These are phyloP conservation scores for Saccharomycopsis microspora DNA, from an alignment of 805 yeast species.

Conservation along the genomic window DNA sequence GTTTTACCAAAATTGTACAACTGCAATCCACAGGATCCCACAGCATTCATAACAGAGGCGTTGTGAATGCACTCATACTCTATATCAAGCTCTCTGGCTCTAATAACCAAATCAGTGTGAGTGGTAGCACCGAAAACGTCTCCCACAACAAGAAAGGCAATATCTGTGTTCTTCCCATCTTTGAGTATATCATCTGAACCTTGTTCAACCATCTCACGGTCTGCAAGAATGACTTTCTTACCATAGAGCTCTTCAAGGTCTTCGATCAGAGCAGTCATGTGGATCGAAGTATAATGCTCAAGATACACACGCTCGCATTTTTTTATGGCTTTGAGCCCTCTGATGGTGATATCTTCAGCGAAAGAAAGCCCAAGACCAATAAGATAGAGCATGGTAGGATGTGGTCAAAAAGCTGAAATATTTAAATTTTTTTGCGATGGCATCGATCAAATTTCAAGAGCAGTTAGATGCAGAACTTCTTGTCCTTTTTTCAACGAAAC, in stretches of 20 bases:
- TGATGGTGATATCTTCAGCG: conserved; percentile 83
- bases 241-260: conserved; percentile 79
- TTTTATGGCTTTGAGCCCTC: conserved; percentile 80
- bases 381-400: conserved; percentile 59
- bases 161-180: conserved; percentile 68
- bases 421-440: too few species aligned
- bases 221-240: conserved; percentile 76
- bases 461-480: too few species aligned
- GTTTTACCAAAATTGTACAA: conserved; percentile 94
- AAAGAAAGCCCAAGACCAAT: conserved; percentile 88
- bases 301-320: conserved; percentile 83
- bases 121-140: conserved; percentile 98
- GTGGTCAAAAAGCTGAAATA: too few species aligned
- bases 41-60: conserved; percentile 97
- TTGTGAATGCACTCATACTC: conserved; percentile 78
- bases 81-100: conserved; percentile 81
- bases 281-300: conserved; percentile 90
- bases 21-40: conserved; percentile 96
- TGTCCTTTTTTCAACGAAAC: too few species aligned
- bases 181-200: conserved; percentile 76
- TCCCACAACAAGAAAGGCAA: conserved; percentile 93
- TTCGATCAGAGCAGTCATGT: conserved; percentile 81
- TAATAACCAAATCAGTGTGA: conserved; percentile 83
- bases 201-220: conserved; percentile 86
- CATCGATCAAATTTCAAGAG: too few species aligned